Evolutionary conservation across 2,329 filamentous ascomycete genomes (phyloP).

Genomic region (Xylaria digitata): DNA sequence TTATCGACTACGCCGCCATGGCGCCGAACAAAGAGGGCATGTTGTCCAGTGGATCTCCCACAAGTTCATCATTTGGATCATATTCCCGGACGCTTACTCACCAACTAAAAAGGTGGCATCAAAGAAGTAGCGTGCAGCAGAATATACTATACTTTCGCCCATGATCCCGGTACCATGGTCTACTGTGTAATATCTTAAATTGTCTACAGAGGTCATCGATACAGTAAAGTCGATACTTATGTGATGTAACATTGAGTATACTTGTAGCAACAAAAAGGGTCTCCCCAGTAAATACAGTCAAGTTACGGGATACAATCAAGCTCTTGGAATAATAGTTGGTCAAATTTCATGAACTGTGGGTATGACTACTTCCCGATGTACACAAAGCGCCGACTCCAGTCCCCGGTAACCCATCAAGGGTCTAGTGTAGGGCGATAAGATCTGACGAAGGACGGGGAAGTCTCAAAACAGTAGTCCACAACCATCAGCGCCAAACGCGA

Average conservation of each 20-base stretch:
- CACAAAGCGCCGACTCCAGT: not conserved
- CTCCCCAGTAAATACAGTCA: not conserved
- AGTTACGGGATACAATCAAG: not conserved
- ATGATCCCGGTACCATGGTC: too few species aligned
- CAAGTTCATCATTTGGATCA: not conserved
- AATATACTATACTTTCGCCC: not conserved
- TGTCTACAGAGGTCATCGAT: not conserved
- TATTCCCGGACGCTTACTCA: slow-evolving; percentile 8
- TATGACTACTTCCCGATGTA: not conserved
- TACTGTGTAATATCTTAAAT: too few species aligned
- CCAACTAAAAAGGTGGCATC: slow-evolving; percentile 2
- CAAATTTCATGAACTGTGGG: not conserved
- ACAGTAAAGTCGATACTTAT: not conserved
- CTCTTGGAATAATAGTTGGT: not conserved
- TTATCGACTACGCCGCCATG: not conserved
- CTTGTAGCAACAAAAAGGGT: not conserved
- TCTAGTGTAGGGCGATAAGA: not conserved
- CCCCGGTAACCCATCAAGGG: not conserved
- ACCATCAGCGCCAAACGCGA: not conserved
- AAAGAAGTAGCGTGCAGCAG: not conserved
- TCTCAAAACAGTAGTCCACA: slow-evolving; percentile 10
- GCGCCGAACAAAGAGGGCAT: not conserved
- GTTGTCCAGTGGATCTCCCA: not conserved
- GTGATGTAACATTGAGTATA: not conserved
- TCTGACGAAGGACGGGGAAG: not conserved